Evolutionary conservation across 371 early-diverging fungal genomes (phyloP), one percentile per base, ranked within the genome.

Genomic region (Nematocida displodere): DNA sequence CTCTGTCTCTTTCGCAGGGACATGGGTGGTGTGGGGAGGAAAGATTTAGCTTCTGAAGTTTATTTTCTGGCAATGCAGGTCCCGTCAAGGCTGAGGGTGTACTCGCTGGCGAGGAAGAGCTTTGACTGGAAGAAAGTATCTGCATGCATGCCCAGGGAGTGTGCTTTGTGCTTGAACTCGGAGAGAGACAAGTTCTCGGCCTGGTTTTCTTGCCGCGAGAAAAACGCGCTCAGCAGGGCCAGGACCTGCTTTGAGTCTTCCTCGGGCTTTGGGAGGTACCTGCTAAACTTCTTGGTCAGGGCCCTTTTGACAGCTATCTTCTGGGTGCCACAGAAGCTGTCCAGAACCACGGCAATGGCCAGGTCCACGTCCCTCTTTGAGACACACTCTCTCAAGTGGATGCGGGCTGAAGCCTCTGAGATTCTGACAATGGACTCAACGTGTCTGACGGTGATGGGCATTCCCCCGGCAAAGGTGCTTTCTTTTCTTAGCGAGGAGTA

Each of bases 371-470:
- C 99, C 77, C 90, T 91, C 29, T 87, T 85, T 37, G 89, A 87
- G 2, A 97, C 97, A 66, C 87, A 86, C 71, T 91, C 91, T 52
- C 95, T 89, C 49, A 99, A 85, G 78, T 95, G 93, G 93, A 97
- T 95, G 77, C 89, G 89, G 22, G 97, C 97, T 79, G 92, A 89
- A 1, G 96, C 93, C 84, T 99, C 97, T 13, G 92, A 86, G 84
- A 99, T 89, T 46, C 99, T 89, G 31, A 97, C 87, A 86, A 97
- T 95, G 8, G 92, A 90, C 84, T 99, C 99, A 59, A 97, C 85
- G 85, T 95, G 93, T 82, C 99, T 91, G 7, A 95, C 96, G 2
- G 99, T 99, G 77, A 97, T 95, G 2, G 97, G 95, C 76, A 97
- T 90, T 76, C 90, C 87, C 15, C 91, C 94, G 63, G 88, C 85